A percentile compares a stretch with the other conserved stretches of the same genome.
phyloP scores from a whole-genome alignment of 2,329 filamentous ascomycete species.

The Calonectria pauciramosa region DNA sequence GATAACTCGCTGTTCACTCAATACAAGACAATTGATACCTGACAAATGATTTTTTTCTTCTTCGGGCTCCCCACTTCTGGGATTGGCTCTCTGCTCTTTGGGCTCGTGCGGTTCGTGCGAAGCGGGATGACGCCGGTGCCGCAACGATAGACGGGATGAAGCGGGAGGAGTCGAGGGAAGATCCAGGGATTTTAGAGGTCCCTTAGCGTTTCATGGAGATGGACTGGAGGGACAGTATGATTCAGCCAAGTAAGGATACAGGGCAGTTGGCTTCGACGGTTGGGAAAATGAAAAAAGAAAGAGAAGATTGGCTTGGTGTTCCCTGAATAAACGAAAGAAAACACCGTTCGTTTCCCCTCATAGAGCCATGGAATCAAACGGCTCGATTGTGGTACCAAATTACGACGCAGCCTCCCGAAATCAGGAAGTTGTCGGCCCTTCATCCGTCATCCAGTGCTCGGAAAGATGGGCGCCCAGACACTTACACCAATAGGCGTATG shows the following conservation, averaged over 20 bases:
- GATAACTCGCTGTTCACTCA: not conserved
- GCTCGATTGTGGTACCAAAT: not conserved
- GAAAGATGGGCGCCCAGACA: conserved; percentile 13
- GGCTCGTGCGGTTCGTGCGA: conserved; percentile 11
- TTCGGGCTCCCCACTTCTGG: not conserved
- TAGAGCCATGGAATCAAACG: not conserved
- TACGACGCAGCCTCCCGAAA: not conserved
- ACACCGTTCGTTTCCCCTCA: not conserved
- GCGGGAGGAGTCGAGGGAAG: conserved; percentile 2
- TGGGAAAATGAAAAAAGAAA: not conserved
- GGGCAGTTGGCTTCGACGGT: not conserved
- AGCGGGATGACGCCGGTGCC: conserved; percentile 18
- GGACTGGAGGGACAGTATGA: not conserved
- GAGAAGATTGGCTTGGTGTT: not conserved
- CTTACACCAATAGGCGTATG: conserved; percentile 35
- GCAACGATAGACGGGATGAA: conserved; percentile 2
- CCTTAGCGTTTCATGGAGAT: not conserved
- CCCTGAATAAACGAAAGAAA: not conserved
- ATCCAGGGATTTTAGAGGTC: not conserved
- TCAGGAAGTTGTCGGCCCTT: not conserved
- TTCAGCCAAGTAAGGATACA: not conserved
- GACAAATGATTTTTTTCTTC: not conserved
- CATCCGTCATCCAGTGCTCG: conserved; percentile 2
- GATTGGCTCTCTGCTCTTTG: not conserved
- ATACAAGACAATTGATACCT: not conserved